Evolutionary conservation across 371 early-diverging fungal genomes (phyloP).

Genomic region (Parasitella parasitica): DNA sequence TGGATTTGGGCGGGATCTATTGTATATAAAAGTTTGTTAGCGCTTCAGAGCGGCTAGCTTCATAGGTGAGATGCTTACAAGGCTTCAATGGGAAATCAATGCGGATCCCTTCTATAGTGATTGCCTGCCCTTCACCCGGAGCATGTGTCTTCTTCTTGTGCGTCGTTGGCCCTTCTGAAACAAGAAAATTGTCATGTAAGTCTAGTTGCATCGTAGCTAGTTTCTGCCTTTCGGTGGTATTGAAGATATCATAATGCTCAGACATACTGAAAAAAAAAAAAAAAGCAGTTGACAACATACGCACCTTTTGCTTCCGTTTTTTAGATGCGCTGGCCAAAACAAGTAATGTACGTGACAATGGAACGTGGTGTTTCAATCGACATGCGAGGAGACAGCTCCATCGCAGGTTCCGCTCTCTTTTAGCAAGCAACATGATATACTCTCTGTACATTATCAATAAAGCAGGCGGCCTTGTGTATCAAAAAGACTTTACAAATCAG

Average conservation of each 20-base stretch:
- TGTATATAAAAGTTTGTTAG: no score
- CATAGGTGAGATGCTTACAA: constrained; percentile 28
- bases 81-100: constrained; percentile 58
- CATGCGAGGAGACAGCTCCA: neutral
- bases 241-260: neutral
- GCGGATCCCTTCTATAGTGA: constrained; percentile 37
- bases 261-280: neutral
- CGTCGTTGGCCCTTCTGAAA: neutral
- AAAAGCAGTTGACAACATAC: no score
- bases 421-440: constrained; percentile 79
- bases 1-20: constrained; percentile 59
- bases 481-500: constrained; percentile 84
- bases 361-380: neutral
- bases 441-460: constrained; percentile 95
- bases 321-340: neutral
- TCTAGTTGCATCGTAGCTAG: neutral
- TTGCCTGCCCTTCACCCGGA: neutral
- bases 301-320: no score
- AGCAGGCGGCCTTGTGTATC: constrained; percentile 94
- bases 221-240: neutral
- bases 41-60: no score
- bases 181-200: neutral
- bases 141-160: neutral
- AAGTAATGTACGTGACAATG: neutral
- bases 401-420: neutral